Base-by-base conservation (phyloP, 768 basidiomycete genomes). In the Calocybe indica region DNA sequence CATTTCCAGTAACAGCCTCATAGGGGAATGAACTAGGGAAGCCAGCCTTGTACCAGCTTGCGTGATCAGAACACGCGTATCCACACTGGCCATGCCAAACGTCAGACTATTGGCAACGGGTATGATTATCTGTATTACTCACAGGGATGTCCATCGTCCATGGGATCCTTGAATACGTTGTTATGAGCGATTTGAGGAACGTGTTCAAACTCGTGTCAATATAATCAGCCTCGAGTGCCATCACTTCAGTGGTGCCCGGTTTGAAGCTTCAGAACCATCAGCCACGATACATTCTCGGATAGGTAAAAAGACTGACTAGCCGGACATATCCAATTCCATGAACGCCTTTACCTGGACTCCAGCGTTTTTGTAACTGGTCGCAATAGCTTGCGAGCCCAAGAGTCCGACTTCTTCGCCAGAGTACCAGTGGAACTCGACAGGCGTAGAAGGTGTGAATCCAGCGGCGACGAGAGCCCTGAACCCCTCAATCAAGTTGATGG, bases 331-430 rank as follows among this genome's bases (percentile, higher is more conserved):
- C 13, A 75, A 56, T 48, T 77, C 61, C 57, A 73, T 68, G 69
- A 79, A 79, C 0, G 73, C 80, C 30, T 70, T 71, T 22, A 81
- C 72, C 15, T 68, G 61, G 39, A 65, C 63, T 4, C 71, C 72
- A 12, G 65, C 54, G 40, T 61, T 68, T 55, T 74, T 73, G 62
- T 80, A 80, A 28, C 59, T 62, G 30, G 69, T 68, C 4, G 75
- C 79, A 48, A 83, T 68, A 6, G 77, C 80, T 51, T 78, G 76
- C 34, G 74, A 74, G 14, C 79, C 79, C 6, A 74, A 59, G 4
- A 72, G 62, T 11, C 74, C 75, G 38, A 58, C 72, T 47, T 73
- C 72, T 51, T 75, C 73, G 22, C 64, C 72, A 31, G 71, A 62
- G 54, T 73, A 76, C 69, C 70, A 75, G 49, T 74, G 72, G 61